Conservation (phyloP, 2,329 filamentous ascomycete genomes). For the Verticillium nonalfalfae region DNA sequence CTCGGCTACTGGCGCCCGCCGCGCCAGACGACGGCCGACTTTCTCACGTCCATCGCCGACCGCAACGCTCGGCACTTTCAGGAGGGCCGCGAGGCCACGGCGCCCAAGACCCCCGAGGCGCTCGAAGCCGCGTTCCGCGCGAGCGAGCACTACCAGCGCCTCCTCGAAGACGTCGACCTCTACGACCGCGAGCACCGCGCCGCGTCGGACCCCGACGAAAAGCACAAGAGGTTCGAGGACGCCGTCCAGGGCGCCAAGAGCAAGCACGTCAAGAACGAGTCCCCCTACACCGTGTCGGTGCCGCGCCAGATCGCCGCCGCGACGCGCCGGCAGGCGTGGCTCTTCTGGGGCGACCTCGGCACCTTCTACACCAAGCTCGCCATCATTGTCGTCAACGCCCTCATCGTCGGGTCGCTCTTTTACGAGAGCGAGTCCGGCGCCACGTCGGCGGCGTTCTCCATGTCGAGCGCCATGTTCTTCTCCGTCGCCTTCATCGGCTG, state of each 20-base stretch:
- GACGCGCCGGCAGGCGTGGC: constrained; percentile 70
- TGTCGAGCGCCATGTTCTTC: constrained; percentile 5
- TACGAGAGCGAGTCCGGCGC: constrained; percentile 45
- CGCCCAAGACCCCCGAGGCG: constrained; percentile 58
- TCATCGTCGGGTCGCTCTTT: constrained; percentile 76
- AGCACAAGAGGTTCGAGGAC: constrained; percentile 52
- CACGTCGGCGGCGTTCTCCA: constrained; percentile 6
- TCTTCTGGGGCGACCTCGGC: constrained; percentile 68
- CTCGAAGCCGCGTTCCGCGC: constrained; percentile 50
- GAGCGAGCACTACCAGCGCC: constrained; percentile 50
- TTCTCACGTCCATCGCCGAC: constrained; percentile 64
- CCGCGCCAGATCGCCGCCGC: constrained; percentile 61
- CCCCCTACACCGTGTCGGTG: constrained; percentile 72
- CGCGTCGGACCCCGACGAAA: constrained; percentile 23
- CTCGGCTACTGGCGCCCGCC: constrained; percentile 57
- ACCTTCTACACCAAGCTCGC: constrained; percentile 74
- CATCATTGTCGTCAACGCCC: constrained; percentile 65
- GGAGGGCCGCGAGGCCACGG: constrained; percentile 48
- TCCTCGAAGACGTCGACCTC: constrained; percentile 49
- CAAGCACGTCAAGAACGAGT: constrained; percentile 60
- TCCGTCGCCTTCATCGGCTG: constrained; percentile 11
- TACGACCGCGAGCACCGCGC: constrained; percentile 19
- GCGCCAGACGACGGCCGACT: constrained; percentile 54
- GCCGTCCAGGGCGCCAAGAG: constrained; percentile 63
- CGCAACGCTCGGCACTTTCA: constrained; percentile 58